Evolutionary conservation across 2,329 filamentous ascomycete genomes (phyloP), one percentile per base, ranked within the genome.

Genomic region (Neocucurbitaria cava): DNA sequence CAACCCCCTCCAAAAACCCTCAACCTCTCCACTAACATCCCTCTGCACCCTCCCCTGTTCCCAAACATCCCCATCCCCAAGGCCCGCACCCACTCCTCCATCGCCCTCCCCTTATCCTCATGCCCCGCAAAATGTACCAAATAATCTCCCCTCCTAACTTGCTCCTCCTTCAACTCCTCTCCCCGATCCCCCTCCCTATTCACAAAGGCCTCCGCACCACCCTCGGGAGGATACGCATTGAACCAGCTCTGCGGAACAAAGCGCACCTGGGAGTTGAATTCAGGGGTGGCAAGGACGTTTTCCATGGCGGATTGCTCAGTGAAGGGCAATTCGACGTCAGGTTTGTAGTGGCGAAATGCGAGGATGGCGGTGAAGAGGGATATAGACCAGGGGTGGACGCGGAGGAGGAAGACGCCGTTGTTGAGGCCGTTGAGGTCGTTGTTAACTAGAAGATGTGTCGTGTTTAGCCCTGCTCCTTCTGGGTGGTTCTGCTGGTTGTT

Each of bases 91-190:
- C 77, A 80, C 44, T 72, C 72, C 11, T 59, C 57, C 63, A 80
- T 75, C 15, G 70, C 61, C 42, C 68, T 58, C 23, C 73, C 68
- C 17, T 75, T 71, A 11, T 75, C 59, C 1, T 53, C 55, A 1
- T 74, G 63, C 0, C 78, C 77, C 5, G 77, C 73, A 49, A 79
- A 79, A 56, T 79, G 78, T n/a, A 79, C 75, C 10, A 80, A 57
- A 48, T 77, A 73, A 48, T 79, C 77, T 3, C 77, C 77, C 31
- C 74, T 66, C 11, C 76, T 70, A 5, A 75, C 75, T 41, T 77
- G 71, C 41, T 68, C 73, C 15, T 72, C 64, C 1, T 68, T 57
- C 28, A 77, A 53, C 3, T 70, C 77, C 49, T 75, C 71, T 49
- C n/a, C n/a, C n/a, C n/a, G n/a, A n/a, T 74, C 73, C 43, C 74